Percentiles rank a stretch among this genome's conserved stretches.
Conservation (phyloP, 768 basidiomycete species). For the Lenzites betulinus region DNA sequence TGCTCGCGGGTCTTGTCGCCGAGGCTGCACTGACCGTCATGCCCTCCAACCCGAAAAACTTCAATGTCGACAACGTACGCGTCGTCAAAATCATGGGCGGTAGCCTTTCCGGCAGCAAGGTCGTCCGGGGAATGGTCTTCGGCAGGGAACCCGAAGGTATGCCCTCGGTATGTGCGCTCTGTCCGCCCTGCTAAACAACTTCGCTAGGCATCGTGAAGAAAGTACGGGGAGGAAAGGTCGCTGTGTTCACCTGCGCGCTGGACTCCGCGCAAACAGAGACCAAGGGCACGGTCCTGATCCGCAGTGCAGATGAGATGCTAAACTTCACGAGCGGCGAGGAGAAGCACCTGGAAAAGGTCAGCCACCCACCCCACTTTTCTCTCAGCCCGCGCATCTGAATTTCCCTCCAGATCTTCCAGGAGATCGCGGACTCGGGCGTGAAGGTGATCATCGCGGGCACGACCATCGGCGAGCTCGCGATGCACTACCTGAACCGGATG, state of each 20-base stretch:
- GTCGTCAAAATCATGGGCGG: conserved; percentile 99
- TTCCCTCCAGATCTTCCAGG: conserved; percentile 84
- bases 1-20: conserved; percentile 79
- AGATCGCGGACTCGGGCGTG: conserved; percentile 95
- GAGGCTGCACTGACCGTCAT: conserved; percentile 93
- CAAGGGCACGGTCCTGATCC: conserved; percentile 95
- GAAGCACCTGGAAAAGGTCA: conserved; percentile 89
- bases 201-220: conserved; percentile 77
- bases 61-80: conserved; percentile 97
- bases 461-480: conserved; percentile 89
- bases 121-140: conserved; percentile 98
- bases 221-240: conserved; percentile 85
- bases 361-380: neutral
- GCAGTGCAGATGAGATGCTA: conserved; percentile 94
- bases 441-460: conserved; percentile 94
- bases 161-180: conserved; percentile 10
- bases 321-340: conserved; percentile 97
- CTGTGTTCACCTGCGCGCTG: conserved; percentile 90
- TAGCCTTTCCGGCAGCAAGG: conserved; percentile 77
- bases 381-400: neutral
- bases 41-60: conserved; percentile 85
- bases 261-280: conserved; percentile 98
- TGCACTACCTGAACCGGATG: conserved; percentile 95
- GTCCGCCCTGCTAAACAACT: too few relatives aligned
- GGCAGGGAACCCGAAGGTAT: conserved; percentile 92